A percentile compares a stretch with the other conserved stretches of the same genome.
Conservation (phyloP, 2,329 filamentous ascomycete species). For the Microsporum audouinii region DNA sequence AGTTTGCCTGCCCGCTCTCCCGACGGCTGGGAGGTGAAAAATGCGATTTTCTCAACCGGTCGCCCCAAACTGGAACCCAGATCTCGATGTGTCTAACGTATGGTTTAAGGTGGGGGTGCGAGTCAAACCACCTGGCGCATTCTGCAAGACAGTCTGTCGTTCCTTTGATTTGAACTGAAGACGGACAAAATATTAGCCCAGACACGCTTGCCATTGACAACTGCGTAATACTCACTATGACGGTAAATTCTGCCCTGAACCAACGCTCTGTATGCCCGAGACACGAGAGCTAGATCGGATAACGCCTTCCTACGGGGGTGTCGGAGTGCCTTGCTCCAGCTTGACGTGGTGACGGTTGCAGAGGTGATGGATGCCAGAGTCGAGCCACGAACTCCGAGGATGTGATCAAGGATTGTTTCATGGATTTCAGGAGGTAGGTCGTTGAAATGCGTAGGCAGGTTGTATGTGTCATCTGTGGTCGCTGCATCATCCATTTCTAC, state of each 20-base stretch:
- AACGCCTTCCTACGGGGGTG: slow-evolving; percentile 57
- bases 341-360: slow-evolving; percentile 4
- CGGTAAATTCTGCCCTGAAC: slow-evolving; percentile 63
- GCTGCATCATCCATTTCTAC: neutral
- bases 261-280: slow-evolving; percentile 50
- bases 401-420: slow-evolving; percentile 57
- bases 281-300: slow-evolving; percentile 52
- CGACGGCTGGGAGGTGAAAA: slow-evolving; percentile 24
- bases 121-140: slow-evolving; percentile 49
- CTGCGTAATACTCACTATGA: slow-evolving; percentile 37
- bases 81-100: slow-evolving; percentile 64
- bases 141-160: slow-evolving; percentile 52
- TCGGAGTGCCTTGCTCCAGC: slow-evolving; percentile 25
- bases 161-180: slow-evolving; percentile 57
- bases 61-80: slow-evolving; percentile 61
- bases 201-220: neutral
- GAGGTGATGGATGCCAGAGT: slow-evolving; percentile 14
- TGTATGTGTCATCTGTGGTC: neutral
- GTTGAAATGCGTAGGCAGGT: slow-evolving; percentile 17
- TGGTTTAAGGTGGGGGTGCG: slow-evolving; percentile 46
- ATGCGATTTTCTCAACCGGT: slow-evolving; percentile 42
- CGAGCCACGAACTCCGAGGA: slow-evolving; percentile 58
- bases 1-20: slow-evolving; percentile 10
- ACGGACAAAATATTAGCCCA: neutral
- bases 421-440: slow-evolving; percentile 59